phyloP scores from a whole-genome alignment of 2,329 filamentous ascomycete species.

The Aspergillus puulaauensis region DNA sequence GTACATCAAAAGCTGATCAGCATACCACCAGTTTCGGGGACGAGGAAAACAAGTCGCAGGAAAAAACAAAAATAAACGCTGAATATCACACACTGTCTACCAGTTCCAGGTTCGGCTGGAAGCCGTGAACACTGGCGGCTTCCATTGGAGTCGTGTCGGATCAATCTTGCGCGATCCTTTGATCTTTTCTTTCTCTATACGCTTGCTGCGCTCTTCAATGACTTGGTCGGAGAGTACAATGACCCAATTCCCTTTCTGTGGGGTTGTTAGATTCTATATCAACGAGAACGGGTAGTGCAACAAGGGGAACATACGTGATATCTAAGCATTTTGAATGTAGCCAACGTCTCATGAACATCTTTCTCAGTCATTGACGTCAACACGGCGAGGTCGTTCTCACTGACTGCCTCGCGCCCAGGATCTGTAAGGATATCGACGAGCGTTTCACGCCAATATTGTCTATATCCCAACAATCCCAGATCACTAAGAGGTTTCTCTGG shows the following conservation, averaged over 20 bases:
- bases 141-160: slow-evolving; percentile 81
- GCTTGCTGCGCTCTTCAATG: slow-evolving; percentile 65
- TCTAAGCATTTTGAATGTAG: slow-evolving; percentile 90
- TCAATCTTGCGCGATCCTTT: slow-evolving; percentile 77
- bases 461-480: slow-evolving; percentile 86
- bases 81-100: slow-evolving; percentile 48
- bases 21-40: background rate
- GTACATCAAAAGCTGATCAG: background rate
- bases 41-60: background rate
- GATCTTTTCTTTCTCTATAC: slow-evolving; percentile 74
- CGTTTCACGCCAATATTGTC: slow-evolving; percentile 96
- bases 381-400: slow-evolving; percentile 79
- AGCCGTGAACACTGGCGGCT: slow-evolving; percentile 90
- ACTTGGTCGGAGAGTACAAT: slow-evolving; percentile 87
- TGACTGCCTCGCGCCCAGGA: slow-evolving; percentile 64
- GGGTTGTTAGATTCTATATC: slow-evolving; percentile 15
- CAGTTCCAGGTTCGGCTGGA: slow-evolving; percentile 93
- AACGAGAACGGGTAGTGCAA: background rate
- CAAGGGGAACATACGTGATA: slow-evolving; percentile 62
- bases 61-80: background rate
- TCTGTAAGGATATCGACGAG: slow-evolving; percentile 84
- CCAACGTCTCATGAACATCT: slow-evolving; percentile 91
- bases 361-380: slow-evolving; percentile 92
- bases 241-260: slow-evolving; percentile 84
- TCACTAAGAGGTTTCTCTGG: slow-evolving; percentile 96